Percentiles rank a stretch among this genome's conserved stretches.
These are phyloP conservation scores for Rhizopogon vinicolor DNA, from an alignment of 768 basidiomycete species.

Conservation along the genomic window DNA sequence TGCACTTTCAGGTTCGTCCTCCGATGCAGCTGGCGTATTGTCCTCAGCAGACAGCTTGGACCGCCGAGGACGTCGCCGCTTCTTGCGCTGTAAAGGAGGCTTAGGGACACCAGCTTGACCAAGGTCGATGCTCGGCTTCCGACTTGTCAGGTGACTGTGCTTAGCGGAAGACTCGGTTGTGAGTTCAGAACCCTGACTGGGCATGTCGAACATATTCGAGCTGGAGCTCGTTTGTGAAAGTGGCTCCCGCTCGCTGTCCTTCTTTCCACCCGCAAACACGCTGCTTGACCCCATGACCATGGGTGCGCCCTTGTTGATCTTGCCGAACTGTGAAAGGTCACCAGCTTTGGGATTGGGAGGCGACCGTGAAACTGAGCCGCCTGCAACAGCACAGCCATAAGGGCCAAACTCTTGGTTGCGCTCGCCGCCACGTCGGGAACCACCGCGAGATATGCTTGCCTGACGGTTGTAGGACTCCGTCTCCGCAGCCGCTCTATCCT, in stretches of 20 bases:
- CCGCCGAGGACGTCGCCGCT: slow-evolving; percentile 72
- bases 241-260: slow-evolving; percentile 35
- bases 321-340: slow-evolving; percentile 84
- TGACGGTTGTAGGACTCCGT: slow-evolving; percentile 57
- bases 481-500: slow-evolving; percentile 68
- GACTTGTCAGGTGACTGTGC: slow-evolving; percentile 8
- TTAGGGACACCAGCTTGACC: too few relatives aligned
- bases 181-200: slow-evolving; percentile 58
- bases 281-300: slow-evolving; percentile 83
- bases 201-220: slow-evolving; percentile 87
- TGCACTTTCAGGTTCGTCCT: too few relatives aligned
- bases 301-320: slow-evolving; percentile 67
- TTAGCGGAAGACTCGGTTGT: slow-evolving; percentile 33
- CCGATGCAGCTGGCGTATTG: slow-evolving; percentile 26
- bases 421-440: slow-evolving; percentile 82
- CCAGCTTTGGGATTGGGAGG: slow-evolving; percentile 63
- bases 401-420: slow-evolving; percentile 59
- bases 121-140: too few relatives aligned
- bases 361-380: slow-evolving; percentile 44
- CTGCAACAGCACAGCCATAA: slow-evolving; percentile 87
- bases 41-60: slow-evolving; percentile 51
- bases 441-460: slow-evolving; percentile 82
- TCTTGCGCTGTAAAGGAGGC: slow-evolving; percentile 48
- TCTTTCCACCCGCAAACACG: slow-evolving; percentile 37
- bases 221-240: slow-evolving; percentile 76